Base-by-base conservation (phyloP, 495 filamentous ascomycete genomes). In the Eremomyces bilateralis region DNA sequence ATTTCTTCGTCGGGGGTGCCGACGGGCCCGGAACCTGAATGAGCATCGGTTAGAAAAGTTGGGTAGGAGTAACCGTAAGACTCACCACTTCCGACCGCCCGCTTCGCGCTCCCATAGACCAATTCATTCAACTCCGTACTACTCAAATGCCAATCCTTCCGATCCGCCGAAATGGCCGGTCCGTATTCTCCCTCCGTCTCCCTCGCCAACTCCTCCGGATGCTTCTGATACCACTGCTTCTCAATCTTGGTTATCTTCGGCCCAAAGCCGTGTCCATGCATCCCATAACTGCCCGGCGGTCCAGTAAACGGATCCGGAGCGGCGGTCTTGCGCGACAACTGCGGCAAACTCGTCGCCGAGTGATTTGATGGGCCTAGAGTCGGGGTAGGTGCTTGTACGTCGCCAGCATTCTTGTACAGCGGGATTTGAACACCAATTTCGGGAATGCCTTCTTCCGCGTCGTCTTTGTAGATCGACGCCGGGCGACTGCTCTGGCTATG, bases 381-480 rank as follows among this genome's bases (percentile, higher is more conserved):
- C 2, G 84, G 81, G 0, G 90, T 84, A 0, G 88, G 88, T 10
- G 88, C 88, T 56, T 99, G 88, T 6, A 99, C 90, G 53, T 95
- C 88, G 29, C 88, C 88, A 25, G 83, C 84, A 56, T 90, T 71
- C 22, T 74, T 74, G 47, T 85, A 76, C 82, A 99, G 91, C 21
- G 88, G 90, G 15, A 95, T 84, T 45, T 81, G 67, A 47, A 72
- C 64, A 24, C 83, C 83, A 41, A 92, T 88, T 48, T 85, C 77
- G 8, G 83, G 85, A 41, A 93, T 91, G 10, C 85, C 85, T 40
- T 76, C 69, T 42, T 83, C 80, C 15, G 78, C 73, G 10, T 71
- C 49, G 4, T 47, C 70, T 31, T 62, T 34, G 62, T 61, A 35
- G 48, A 63, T 21, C 46, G 54, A 36, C 58, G 45, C 35, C 39